Conservation (phyloP, 1,284 basidiomycete species). For the Boletus holoroseus region DNA sequence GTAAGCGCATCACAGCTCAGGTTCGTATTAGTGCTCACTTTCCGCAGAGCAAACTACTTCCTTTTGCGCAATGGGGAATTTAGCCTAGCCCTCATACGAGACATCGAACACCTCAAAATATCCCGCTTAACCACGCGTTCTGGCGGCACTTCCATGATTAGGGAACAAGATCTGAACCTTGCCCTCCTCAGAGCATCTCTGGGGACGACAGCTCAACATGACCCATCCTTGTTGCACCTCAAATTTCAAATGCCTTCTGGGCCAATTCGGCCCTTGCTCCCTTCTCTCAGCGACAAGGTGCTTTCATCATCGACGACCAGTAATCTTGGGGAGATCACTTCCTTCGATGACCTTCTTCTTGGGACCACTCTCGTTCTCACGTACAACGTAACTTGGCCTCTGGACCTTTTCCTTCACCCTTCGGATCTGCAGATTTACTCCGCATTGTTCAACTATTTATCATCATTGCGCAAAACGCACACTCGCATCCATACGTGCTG, state of each 20-base stretch:
- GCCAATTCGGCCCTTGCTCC: conserved; percentile 71
- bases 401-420: conserved; percentile 82
- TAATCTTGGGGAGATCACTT: conserved; percentile 38
- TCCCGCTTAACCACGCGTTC: conserved; percentile 66
- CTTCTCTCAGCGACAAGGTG: conserved; percentile 48
- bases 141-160: conserved; percentile 67
- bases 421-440: conserved; percentile 72
- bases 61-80: conserved; percentile 86
- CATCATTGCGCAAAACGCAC: conserved; percentile 78
- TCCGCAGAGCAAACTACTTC: conserved; percentile 71
- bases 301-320: conserved; percentile 32
- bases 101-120: conserved; percentile 74
- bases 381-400: conserved; percentile 75
- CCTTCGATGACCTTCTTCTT: conserved; percentile 71
- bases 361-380: conserved; percentile 71
- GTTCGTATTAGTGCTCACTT: conserved; percentile 20
- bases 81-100: conserved; percentile 70
- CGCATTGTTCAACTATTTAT: conserved; percentile 76
- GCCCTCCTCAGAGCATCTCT: conserved; percentile 77
- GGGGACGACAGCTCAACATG: conserved; percentile 79
- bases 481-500: conserved; percentile 74
- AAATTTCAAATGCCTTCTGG: conserved; percentile 73
- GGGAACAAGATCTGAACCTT: conserved; percentile 80
- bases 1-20: conserved; percentile 38
- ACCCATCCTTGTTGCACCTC: conserved; percentile 63